These are phyloP conservation scores for Solanum chaucha DNA, from an alignment of 257 asterid genomes.

Conservation along the genomic window DNA sequence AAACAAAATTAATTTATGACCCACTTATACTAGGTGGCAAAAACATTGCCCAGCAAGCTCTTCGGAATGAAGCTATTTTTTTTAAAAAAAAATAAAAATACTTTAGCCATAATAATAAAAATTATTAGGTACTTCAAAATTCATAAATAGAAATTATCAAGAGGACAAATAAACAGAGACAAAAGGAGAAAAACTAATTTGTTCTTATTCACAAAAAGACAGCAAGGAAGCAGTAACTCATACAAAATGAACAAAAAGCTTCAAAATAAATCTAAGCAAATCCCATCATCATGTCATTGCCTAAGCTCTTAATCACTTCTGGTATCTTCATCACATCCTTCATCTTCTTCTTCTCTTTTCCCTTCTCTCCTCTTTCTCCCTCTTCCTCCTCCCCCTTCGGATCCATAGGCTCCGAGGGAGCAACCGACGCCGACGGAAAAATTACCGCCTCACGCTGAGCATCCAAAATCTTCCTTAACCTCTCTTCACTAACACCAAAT, in stretches of 20 bases:
- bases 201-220: background rate
- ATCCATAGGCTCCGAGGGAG: constrained; percentile 24
- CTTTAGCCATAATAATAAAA: too few relatives aligned
- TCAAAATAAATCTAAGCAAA: constrained; percentile 9
- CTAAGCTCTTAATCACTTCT: constrained; percentile 20
- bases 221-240: background rate
- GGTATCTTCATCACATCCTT: background rate
- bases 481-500: constrained; percentile 49
- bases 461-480: constrained; percentile 19
- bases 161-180: background rate
- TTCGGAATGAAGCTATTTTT: too few relatives aligned
- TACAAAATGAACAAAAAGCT: background rate
- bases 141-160: background rate
- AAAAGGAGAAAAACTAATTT: background rate
- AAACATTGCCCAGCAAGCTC: too few relatives aligned
- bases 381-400: background rate
- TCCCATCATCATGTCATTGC: constrained; percentile 25
- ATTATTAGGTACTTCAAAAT: too few relatives aligned
- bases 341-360: background rate
- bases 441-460: constrained; percentile 49
- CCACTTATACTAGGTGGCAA: too few relatives aligned
- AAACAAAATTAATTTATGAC: too few relatives aligned
- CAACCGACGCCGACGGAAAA: constrained; percentile 35
- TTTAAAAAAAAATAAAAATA: too few relatives aligned
- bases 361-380: background rate